Conservation (phyloP, 257 asterid species). For the Solanum corneliomulleri region DNA sequence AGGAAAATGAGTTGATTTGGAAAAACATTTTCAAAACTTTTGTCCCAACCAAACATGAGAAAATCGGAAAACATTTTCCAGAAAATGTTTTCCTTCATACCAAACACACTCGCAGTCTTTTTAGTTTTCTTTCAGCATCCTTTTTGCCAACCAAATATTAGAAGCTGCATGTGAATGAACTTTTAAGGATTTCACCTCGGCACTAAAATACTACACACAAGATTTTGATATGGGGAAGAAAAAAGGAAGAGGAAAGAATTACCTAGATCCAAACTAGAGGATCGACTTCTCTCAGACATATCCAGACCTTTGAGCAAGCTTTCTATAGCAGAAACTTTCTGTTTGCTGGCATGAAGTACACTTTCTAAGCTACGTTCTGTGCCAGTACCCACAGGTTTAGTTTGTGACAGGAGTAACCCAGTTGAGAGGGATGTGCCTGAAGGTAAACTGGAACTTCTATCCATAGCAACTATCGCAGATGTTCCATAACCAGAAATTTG, state of each 20-base stretch:
- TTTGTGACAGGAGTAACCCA: slow-evolving; percentile 65
- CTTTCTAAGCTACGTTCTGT: slow-evolving; percentile 94
- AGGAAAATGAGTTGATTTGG: no score
- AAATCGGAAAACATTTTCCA: no score
- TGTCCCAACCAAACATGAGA: no score
- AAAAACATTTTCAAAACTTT: no score
- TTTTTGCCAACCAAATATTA: not conserved
- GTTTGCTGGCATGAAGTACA: slow-evolving; percentile 91
- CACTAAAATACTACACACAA: not conserved
- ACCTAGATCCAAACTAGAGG: slow-evolving; percentile 99
- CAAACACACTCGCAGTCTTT: not conserved
- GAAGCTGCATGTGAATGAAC: not conserved
- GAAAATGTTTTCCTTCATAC: no score
- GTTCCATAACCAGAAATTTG: slow-evolving; percentile 89
- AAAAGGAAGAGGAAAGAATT: slow-evolving; percentile 25
- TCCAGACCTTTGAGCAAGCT: slow-evolving; percentile 92
- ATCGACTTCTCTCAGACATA: slow-evolving; percentile 63
- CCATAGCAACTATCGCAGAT: slow-evolving; percentile 97
- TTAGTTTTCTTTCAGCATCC: not conserved
- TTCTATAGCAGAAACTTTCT: slow-evolving; percentile 95
- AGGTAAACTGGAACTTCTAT: slow-evolving; percentile 66
- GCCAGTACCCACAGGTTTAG: slow-evolving; percentile 53
- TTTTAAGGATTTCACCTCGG: not conserved
- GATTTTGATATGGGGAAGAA: not conserved
- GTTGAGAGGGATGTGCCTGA: slow-evolving; percentile 58